These are phyloP conservation scores for Thalia dealbata DNA, from an alignment of 176 grass and related monocot genomes.

Conservation along the genomic window DNA sequence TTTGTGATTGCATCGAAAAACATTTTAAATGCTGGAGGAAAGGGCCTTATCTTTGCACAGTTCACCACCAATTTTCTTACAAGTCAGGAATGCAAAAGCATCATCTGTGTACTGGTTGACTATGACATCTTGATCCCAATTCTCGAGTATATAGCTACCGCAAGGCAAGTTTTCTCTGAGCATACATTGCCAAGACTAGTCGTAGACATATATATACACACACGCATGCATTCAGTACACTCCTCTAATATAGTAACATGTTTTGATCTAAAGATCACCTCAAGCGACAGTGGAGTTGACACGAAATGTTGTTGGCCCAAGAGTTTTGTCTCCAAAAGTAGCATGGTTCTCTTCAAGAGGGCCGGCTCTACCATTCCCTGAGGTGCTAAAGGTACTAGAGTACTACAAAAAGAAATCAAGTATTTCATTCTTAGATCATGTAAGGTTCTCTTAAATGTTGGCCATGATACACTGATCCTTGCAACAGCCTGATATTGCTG, in stretches of 20 bases:
- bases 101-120: constrained; percentile 10
- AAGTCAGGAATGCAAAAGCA: neutral
- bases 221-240: too few species aligned
- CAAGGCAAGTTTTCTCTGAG: constrained; percentile 3
- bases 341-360: neutral
- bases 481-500: constrained; percentile 52
- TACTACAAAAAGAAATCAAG: neutral
- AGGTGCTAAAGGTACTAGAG: neutral
- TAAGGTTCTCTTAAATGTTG: neutral
- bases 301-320: neutral
- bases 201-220: too few species aligned
- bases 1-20: neutral
- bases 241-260: neutral
- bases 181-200: neutral
- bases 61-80: neutral
- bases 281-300: neutral
- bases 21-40: neutral
- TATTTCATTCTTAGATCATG: too few species aligned
- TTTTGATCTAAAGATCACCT: neutral
- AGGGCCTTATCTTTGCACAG: constrained; percentile 1
- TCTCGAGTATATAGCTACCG: neutral
- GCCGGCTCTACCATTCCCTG: neutral
- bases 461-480: neutral
- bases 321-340: constrained; percentile 8
- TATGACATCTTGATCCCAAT: neutral